Evolutionary conservation across 352 stramenopile genomes (phyloP), one percentile per base, ranked within the genome.

Genomic region (Nothophytophthora sp.): DNA sequence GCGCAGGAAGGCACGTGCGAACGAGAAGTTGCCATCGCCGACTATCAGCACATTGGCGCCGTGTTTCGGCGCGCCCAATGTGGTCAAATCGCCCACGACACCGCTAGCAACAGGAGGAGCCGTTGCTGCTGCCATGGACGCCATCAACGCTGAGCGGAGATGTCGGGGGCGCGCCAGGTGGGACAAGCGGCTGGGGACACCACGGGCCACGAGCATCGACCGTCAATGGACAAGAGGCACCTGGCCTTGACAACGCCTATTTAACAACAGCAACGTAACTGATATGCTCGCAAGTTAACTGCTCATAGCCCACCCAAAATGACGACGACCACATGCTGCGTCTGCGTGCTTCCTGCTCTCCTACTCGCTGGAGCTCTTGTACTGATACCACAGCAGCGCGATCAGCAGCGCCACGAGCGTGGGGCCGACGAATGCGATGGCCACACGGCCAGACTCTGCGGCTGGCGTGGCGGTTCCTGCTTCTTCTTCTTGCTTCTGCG

Each of bases 11-110:
- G 82, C 81, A 23, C 77, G 65, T n/a, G 82, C 58, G 60, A 88
- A 95, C 18, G 85, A 93, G 45, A 93, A 92, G 67, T 95, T 91
- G 65, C 82, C 85, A 42, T 95, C 85, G 12, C 82, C 85, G 4
- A 92, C 80, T 19, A 95, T 71, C 19, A 95, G 64, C 49, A 95
- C 78, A 18, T 50, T 39, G 5, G 48, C 55, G 12, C 57, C 50
- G 30, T 19, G 33, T n/a, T 39, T 18, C 8, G 62, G 39, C n/a
- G 72, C 47, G 0, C 74, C 79, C 24, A 90, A 69, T 24, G 73
- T 76, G 24, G 72, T 83, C 40, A 90, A 77, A 63, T 88, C 76
- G 13, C 64, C 60, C n/a, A 64, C 47, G 45, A 5, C 13, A 29
- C 39, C 20, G 37, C 22, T 29, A n/a, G n/a, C 9, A 32, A 11